A percentile compares a stretch with the other conserved stretches of the same genome.
Evolutionary conservation across 139 green algal species (phyloP).

Genomic region (Chlorella ohadii): DNA sequence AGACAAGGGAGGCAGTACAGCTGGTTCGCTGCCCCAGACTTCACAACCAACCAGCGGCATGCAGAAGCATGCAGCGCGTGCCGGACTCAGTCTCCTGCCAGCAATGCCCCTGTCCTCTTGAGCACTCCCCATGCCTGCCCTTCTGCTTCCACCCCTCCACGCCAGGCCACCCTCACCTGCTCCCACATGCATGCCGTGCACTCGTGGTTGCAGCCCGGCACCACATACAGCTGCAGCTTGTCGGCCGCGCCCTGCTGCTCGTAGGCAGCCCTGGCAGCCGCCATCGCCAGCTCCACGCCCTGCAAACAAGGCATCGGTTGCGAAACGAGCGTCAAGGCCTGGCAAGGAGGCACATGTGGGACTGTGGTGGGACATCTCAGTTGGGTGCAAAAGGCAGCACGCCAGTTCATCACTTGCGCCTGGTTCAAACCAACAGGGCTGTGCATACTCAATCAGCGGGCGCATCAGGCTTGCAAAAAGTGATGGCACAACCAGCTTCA

Average conservation of each 20-base stretch:
- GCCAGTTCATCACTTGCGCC: no score
- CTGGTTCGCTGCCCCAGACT: background rate
- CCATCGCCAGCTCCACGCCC: conserved; percentile 36
- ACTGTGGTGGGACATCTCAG: no score
- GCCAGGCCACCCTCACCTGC: background rate
- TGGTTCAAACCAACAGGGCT: no score
- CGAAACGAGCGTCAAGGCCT: background rate
- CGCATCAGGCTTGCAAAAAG: no score
- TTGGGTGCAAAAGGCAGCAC: no score
- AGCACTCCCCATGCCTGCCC: no score
- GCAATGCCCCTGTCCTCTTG: no score
- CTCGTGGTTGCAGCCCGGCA: conserved; percentile 32
- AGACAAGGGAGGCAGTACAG: background rate
- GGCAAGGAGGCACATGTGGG: no score
- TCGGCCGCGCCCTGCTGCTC: background rate
- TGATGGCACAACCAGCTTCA: background rate
- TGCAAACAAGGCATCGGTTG: background rate
- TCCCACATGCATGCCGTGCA: conserved; percentile 37
- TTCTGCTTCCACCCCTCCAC: background rate
- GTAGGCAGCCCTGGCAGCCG: conserved; percentile 20
- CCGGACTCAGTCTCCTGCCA: background rate
- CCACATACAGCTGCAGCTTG: conserved; percentile 37
- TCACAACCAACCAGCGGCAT: background rate
- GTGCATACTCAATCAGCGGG: no score
- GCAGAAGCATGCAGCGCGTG: background rate